Evolutionary conservation across 352 stramenopile species (phyloP), one percentile per base, ranked within the genome.

Genomic region (Globisporangium polare): DNA sequence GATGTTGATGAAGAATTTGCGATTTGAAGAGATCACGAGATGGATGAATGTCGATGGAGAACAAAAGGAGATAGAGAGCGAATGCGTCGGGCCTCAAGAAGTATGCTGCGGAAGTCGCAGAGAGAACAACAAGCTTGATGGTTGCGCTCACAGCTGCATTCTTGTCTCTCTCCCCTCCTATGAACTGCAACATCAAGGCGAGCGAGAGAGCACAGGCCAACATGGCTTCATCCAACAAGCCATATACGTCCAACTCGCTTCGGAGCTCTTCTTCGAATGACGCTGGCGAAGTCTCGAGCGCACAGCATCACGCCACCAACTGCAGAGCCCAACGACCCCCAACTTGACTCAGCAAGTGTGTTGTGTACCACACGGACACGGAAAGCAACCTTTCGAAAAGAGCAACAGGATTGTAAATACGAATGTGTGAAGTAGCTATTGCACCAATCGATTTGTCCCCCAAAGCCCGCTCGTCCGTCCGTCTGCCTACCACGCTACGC

Each of bases 401-500:
- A 51, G 3, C 13, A n/a, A 15, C 3, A 29, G 5, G 10, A 13
- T 20, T 22, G 24, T 13, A 42, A 55, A 55, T 26, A 45, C 41
- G 41, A 46, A 46, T 46, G 41, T 46, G 41, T 22, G 41, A 55
- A 42, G 50, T 55, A 55, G 50, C 29, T 55, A 55, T 42, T 55
- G 50, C 27, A 55, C n/a, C 50, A 55, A 55, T 13, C 24, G 50
- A 27, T 53, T 53, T 12, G n/a, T 53, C 31, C 47, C 24, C 50
- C 29, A 39, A 29, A 42, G 50, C 29, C 50, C 33, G 8, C 41
- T 26, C 33, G 33, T 39, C 12, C 33, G 33, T 39, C 33, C 12
- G 5, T n/a, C 8, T 13, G 49, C 50, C 50, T 55, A 55, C 27
- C 50, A 55, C 50, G 50, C 18, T 41, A 55, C 50, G 50, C 50